A percentile compares a stretch with the other conserved stretches of the same genome.
phyloP scores from a whole-genome alignment of 139 green algal genomes.

The Asterochloris erici region DNA sequence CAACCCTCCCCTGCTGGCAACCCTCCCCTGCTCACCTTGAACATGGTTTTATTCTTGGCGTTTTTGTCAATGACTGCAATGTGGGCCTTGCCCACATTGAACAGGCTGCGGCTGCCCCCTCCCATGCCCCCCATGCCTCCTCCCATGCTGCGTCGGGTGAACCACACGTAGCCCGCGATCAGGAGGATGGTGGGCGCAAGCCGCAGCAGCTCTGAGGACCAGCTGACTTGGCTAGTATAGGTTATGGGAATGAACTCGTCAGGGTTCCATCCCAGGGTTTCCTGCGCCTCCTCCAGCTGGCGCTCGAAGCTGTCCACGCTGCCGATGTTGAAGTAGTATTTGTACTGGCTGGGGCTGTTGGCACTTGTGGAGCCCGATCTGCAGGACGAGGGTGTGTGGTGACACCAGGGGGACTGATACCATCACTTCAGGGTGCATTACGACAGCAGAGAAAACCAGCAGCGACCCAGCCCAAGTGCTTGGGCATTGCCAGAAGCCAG shows the following conservation, averaged over 20 bases:
- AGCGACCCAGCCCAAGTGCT: no score
- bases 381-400: no score
- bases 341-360: slow-evolving; percentile 29
- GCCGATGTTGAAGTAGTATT: slow-evolving; percentile 97
- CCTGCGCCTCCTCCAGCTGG: slow-evolving; percentile 93
- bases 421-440: no score
- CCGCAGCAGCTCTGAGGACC: slow-evolving; percentile 68
- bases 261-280: slow-evolving; percentile 20
- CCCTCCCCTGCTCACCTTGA: slow-evolving; percentile 44
- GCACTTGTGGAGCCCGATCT: no score
- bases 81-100: slow-evolving; percentile 64
- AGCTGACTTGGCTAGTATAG: slow-evolving; percentile 73
- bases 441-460: no score
- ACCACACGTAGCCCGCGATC: slow-evolving; percentile 87
- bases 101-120: slow-evolving; percentile 69
- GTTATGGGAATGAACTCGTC: slow-evolving; percentile 59
- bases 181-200: slow-evolving; percentile 89
- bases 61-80: slow-evolving; percentile 81
- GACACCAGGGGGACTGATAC: no score
- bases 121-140: slow-evolving; percentile 40
- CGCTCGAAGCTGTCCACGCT: slow-evolving; percentile 93
- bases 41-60: slow-evolving; percentile 83
- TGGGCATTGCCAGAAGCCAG: no score
- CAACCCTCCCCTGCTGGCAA: background rate
- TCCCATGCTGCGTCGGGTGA: slow-evolving; percentile 69